Conservation (phyloP, 2,329 filamentous ascomycete genomes). For the Neurospora sp. region DNA sequence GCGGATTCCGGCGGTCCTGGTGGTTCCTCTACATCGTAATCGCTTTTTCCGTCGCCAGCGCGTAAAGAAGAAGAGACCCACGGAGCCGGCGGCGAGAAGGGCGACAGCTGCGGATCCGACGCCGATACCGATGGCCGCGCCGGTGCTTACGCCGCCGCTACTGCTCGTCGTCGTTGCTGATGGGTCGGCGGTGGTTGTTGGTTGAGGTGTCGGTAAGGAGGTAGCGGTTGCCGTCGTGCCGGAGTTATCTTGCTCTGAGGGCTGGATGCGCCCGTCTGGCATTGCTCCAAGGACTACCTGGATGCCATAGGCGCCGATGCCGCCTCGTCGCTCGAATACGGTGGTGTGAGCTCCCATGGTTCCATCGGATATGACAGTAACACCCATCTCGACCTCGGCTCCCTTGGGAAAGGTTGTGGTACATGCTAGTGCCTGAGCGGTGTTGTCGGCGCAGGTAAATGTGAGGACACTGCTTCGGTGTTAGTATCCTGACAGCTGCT, state of each 20-base stretch:
- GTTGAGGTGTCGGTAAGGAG: neutral
- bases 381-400: constrained; percentile 10
- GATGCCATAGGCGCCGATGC: constrained; percentile 16
- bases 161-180: neutral
- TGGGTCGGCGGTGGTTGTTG: neutral
- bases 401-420: constrained; percentile 13
- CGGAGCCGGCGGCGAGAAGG: constrained; percentile 10
- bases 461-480: constrained; percentile 5
- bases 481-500: neutral
- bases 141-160: constrained; percentile 12
- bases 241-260: neutral
- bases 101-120: constrained; percentile 16
- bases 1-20: neutral
- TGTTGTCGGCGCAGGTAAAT: constrained; percentile 14
- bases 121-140: constrained; percentile 18
- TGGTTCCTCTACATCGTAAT: neutral
- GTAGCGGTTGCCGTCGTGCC: neutral
- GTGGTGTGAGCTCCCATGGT: constrained; percentile 6
- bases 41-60: constrained; percentile 13
- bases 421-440: constrained; percentile 13
- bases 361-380: constrained; percentile 15
- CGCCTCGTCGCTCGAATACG: constrained; percentile 7
- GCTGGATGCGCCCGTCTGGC: neutral
- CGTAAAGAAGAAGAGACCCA: constrained; percentile 15
- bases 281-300: constrained; percentile 6